These are phyloP conservation scores for Jaminaea rosea DNA, from an alignment of 1,284 basidiomycete species.

Conservation along the genomic window DNA sequence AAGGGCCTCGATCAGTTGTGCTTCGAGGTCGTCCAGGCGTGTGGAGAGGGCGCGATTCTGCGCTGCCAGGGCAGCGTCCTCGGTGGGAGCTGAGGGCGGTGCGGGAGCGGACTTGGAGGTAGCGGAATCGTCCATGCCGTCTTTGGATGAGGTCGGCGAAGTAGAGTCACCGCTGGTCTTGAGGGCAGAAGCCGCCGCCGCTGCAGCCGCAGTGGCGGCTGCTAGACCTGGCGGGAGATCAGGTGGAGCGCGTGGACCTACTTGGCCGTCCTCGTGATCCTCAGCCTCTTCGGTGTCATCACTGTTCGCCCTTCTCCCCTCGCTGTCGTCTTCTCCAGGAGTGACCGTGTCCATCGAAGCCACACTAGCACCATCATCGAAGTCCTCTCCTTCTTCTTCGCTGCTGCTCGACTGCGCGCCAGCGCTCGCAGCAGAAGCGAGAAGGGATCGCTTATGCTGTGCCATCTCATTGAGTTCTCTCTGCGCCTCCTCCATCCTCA, in stretches of 20 bases:
- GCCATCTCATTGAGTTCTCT: constrained; percentile 25
- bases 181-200: neutral
- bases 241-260: constrained; percentile 28
- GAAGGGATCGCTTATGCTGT: neutral
- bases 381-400: constrained; percentile 12
- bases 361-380: constrained; percentile 38
- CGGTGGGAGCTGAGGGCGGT: too few species aligned
- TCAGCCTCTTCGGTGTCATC: constrained; percentile 6
- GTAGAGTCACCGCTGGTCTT: neutral
- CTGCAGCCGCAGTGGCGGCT: constrained; percentile 3
- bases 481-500: constrained; percentile 46
- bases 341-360: constrained; percentile 38
- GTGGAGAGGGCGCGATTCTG: constrained; percentile 60
- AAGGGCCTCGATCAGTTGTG: constrained; percentile 68
- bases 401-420: too few species aligned
- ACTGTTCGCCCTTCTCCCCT: constrained; percentile 8
- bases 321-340: constrained; percentile 9
- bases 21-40: constrained; percentile 63
- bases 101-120: neutral
- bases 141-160: too few species aligned
- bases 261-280: constrained; percentile 7
- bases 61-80: constrained; percentile 47
- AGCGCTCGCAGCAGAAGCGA: too few species aligned
- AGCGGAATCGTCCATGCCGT: too few species aligned
- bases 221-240: constrained; percentile 26